These are phyloP conservation scores for Boletales sp. DNA, from an alignment of 768 basidiomycete genomes.

Conservation along the genomic window DNA sequence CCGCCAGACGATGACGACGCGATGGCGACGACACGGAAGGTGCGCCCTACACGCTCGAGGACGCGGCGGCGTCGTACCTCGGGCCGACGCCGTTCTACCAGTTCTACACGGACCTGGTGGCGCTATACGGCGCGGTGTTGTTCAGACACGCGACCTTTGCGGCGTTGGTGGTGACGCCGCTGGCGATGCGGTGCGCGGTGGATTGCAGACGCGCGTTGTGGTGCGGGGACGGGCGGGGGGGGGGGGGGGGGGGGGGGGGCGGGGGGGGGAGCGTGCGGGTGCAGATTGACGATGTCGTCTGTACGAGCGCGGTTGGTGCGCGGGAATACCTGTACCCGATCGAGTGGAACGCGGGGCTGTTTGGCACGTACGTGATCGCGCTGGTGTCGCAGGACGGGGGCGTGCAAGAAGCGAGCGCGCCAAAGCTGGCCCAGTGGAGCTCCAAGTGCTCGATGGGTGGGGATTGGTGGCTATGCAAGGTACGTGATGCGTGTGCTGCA, in stretches of 20 bases:
- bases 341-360: conserved; percentile 57
- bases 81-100: conserved; percentile 81
- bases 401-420: conserved; percentile 43
- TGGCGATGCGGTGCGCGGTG: conserved; percentile 67
- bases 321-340: conserved; percentile 69
- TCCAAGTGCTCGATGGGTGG: conserved; percentile 79
- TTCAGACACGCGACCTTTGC: conserved; percentile 79
- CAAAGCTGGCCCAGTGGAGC: conserved; percentile 60
- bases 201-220: conserved; percentile 87
- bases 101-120: conserved; percentile 88
- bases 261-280: conserved; percentile 55
- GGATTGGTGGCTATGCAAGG: conserved; percentile 92
- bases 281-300: conserved; percentile 47
- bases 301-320: conserved; percentile 31
- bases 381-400: conserved; percentile 29
- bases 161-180: conserved; percentile 69
- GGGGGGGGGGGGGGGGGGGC: conserved; percentile 36
- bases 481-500: conserved; percentile 21
- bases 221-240: conserved; percentile 45
- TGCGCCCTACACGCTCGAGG: conserved; percentile 40
- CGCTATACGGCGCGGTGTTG: conserved; percentile 87
- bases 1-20: not conserved
- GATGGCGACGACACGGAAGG: conserved; percentile 2
- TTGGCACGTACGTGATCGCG: conserved; percentile 61
- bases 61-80: conserved; percentile 55